Conservation (phyloP, 179 eudicot genomes). For the Sideroxylon spinosum region DNA sequence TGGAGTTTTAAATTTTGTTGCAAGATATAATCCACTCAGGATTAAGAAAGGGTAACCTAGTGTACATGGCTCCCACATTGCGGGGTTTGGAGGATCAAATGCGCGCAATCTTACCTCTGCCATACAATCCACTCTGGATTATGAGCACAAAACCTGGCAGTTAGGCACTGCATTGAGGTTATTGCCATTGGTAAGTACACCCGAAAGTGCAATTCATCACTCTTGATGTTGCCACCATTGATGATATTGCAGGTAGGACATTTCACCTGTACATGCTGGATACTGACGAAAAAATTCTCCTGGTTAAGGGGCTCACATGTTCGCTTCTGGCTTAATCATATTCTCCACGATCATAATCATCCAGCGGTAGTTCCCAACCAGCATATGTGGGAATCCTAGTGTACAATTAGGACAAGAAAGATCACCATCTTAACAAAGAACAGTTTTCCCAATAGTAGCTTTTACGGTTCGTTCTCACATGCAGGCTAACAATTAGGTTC, state of each 20-base stretch:
- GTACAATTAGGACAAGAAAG: slow-evolving; percentile 19
- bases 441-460: background rate
- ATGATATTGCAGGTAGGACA: background rate
- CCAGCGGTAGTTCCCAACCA: slow-evolving; percentile 11
- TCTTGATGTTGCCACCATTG: background rate
- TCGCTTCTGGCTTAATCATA: slow-evolving; percentile 11
- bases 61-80: no score
- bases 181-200: background rate
- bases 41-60: no score
- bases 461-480: background rate
- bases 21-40: background rate
- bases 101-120: no score
- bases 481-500: background rate
- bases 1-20: background rate
- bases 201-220: background rate
- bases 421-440: background rate
- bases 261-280: slow-evolving; percentile 1
- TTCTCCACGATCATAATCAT: slow-evolving; percentile 15
- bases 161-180: background rate
- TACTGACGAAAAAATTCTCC: background rate
- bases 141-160: background rate
- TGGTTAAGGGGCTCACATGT: slow-evolving; percentile 1
- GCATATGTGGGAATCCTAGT: slow-evolving; percentile 18
- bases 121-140: background rate
- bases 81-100: no score